Conservation (phyloP, 441 rosid genomes). For the Cnidoscolus chayamansa region DNA sequence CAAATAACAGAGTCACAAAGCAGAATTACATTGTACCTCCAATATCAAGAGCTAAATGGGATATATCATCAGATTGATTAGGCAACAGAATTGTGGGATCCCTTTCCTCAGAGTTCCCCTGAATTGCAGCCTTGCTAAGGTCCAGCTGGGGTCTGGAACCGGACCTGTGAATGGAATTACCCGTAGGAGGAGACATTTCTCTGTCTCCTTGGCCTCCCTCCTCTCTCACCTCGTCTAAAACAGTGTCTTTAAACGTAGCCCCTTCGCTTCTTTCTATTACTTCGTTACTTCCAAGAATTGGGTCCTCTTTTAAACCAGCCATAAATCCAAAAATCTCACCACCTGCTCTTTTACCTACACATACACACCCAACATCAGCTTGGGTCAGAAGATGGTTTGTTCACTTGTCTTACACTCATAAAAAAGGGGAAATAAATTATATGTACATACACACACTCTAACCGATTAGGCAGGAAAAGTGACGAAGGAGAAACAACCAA, state of each 20-base stretch:
- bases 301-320: conserved; percentile 52
- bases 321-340: conserved; percentile 39
- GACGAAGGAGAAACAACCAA: conserved; percentile 12
- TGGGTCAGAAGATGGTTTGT: conserved; percentile 24
- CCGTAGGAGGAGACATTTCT: conserved; percentile 63
- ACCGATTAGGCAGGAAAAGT: not conserved
- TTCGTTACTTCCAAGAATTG: conserved; percentile 46
- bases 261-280: conserved; percentile 11
- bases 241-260: conserved; percentile 1
- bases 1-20: not conserved
- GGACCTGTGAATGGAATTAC: conserved; percentile 76
- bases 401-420: conserved; percentile 26
- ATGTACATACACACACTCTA: not conserved
- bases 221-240: conserved; percentile 32
- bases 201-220: conserved; percentile 44
- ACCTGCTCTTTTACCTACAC: conserved; percentile 28
- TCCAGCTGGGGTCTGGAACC: conserved; percentile 95
- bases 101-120: conserved; percentile 84
- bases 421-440: conserved; percentile 1
- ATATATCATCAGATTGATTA: conserved; percentile 96
- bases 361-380: conserved; percentile 26
- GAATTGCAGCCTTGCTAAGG: conserved; percentile 96
- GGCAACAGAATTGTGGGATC: conserved; percentile 93
- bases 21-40: conserved; percentile 56
- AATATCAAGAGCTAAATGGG: conserved; percentile 92